Percentiles rank a stretch among this genome's conserved stretches.
Conservation (phyloP, 805 yeast genomes). For the Candida peoriensis region DNA sequence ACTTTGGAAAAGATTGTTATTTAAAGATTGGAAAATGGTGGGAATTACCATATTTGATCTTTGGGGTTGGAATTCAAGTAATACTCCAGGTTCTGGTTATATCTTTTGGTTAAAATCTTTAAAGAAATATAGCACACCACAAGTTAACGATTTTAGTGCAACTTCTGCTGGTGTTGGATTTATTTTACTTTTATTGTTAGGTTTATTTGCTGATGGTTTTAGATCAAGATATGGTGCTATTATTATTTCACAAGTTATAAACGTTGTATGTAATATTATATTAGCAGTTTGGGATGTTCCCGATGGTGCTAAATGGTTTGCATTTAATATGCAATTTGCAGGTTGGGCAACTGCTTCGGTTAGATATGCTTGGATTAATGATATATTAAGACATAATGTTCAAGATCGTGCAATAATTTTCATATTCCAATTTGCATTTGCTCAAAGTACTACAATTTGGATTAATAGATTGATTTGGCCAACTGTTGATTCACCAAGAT, state of each 20-base stretch:
- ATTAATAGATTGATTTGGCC: slow-evolving; percentile 27
- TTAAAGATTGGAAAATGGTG: slow-evolving; percentile 50
- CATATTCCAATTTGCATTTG: slow-evolving; percentile 44
- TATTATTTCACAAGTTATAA: slow-evolving; percentile 38
- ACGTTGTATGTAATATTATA: slow-evolving; percentile 39
- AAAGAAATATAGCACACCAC: slow-evolving; percentile 30
- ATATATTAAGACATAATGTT: slow-evolving; percentile 49
- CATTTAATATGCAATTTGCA: slow-evolving; percentile 21
- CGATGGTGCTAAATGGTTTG: slow-evolving; percentile 48
- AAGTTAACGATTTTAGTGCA: slow-evolving; percentile 36
- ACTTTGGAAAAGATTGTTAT: slow-evolving; percentile 45
- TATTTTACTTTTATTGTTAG: neutral
- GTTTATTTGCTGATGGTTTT: slow-evolving; percentile 26
- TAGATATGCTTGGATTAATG: slow-evolving; percentile 54
- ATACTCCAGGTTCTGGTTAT: slow-evolving; percentile 35
- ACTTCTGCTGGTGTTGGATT: slow-evolving; percentile 29
- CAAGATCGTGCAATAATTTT: slow-evolving; percentile 46
- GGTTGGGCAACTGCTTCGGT: slow-evolving; percentile 56
- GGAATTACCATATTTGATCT: slow-evolving; percentile 45
- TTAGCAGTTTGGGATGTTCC: slow-evolving; percentile 49
- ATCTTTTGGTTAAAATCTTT: slow-evolving; percentile 43
- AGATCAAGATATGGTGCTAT: slow-evolving; percentile 39
- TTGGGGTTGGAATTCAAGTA: slow-evolving; percentile 50
- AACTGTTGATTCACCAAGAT: slow-evolving; percentile 54
- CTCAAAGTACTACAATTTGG: slow-evolving; percentile 46